These are phyloP conservation scores for Corymbia citriodora DNA, from an alignment of 441 rosid species.

Conservation along the genomic window DNA sequence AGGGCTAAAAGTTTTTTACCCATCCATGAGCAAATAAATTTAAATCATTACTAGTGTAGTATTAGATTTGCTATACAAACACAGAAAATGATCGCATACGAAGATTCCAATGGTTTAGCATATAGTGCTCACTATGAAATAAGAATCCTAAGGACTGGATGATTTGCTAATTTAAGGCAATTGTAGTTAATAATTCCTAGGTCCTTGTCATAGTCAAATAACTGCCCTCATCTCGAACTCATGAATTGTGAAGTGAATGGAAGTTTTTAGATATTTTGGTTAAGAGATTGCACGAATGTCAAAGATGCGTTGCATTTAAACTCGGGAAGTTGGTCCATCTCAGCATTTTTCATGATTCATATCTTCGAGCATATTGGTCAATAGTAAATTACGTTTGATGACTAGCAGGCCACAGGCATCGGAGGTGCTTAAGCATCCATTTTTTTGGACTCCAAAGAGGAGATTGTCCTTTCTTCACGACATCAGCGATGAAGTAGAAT, in stretches of 20 bases:
- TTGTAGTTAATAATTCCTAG: rapidly evolving
- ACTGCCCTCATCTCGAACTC: background rate
- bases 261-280: too few relatives aligned
- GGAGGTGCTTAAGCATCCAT: background rate
- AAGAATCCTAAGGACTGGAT: background rate
- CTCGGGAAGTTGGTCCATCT: rapidly evolving
- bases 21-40: background rate
- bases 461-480: constrained; percentile 44
- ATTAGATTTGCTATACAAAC: background rate
- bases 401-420: background rate
- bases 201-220: background rate
- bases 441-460: background rate
- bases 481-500: constrained; percentile 68
- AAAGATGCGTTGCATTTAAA: background rate
- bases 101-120: background rate
- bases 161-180: background rate
- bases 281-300: too few relatives aligned
- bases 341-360: rapidly evolving
- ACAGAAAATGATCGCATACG: rapidly evolving
- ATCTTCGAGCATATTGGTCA: too few relatives aligned
- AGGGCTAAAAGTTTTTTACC: background rate
- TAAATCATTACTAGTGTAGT: too few relatives aligned
- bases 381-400: background rate
- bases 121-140: rapidly evolving
- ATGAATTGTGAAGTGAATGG: rapidly evolving